A percentile compares a stretch with the other conserved stretches of the same genome.
Conservation (phyloP, 371 early-diverging fungal species). For the Mortierella sp. region DNA sequence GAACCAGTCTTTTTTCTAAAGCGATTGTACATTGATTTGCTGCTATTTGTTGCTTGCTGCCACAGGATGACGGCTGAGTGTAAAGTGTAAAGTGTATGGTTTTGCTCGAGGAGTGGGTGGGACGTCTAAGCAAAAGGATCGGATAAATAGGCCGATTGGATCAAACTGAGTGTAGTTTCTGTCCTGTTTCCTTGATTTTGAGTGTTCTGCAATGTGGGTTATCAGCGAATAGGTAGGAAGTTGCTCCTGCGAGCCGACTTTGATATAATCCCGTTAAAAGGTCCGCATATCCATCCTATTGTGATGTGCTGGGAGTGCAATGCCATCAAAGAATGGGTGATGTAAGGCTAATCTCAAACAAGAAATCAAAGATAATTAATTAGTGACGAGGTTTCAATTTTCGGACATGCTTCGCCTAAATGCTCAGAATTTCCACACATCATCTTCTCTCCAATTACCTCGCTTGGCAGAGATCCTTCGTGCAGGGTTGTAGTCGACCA, state of each 20-base stretch:
- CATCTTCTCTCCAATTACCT: conserved; percentile 36
- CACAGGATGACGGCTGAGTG: background rate
- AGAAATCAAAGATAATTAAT: background rate
- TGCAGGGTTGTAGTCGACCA: conserved; percentile 86
- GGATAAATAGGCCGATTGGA: background rate
- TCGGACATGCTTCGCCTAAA: conserved; percentile 17
- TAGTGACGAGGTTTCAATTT: background rate
- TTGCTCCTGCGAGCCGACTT: background rate
- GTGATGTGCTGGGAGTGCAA: background rate
- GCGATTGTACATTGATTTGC: background rate
- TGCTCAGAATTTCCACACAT: too few relatives aligned
- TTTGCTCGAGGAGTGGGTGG: background rate
- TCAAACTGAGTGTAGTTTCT: too few relatives aligned
- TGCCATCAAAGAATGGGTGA: conserved; percentile 73
- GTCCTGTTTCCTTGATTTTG: background rate
- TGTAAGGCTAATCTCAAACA: conserved; percentile 58
- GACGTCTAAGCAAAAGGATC: background rate
- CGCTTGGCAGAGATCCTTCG: conserved; percentile 86
- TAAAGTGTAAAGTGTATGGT: background rate
- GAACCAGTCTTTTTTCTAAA: background rate
- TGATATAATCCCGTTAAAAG: conserved; percentile 1
- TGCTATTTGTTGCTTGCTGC: background rate
- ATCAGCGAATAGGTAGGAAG: too few relatives aligned
- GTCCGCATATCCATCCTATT: conserved; percentile 7
- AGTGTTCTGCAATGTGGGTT: background rate